phyloP scores from a whole-genome alignment of 2,329 filamentous ascomycete species.

The Gliomastix tumulicola region DNA sequence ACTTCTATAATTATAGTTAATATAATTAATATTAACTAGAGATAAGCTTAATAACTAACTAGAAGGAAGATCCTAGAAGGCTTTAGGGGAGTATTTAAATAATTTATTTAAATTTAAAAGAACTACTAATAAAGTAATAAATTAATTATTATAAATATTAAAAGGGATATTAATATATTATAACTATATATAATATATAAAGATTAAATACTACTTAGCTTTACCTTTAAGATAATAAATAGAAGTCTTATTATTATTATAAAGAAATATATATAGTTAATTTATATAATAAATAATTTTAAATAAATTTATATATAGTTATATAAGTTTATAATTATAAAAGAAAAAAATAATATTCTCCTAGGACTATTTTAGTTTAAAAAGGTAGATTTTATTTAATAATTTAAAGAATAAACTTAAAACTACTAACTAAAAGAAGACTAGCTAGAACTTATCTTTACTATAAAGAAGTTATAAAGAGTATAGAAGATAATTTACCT shows the following conservation, averaged over 20 bases:
- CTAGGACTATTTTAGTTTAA: neutral
- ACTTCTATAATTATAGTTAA: too few relatives aligned
- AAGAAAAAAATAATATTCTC: neutral
- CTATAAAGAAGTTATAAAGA: neutral
- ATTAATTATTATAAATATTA: neutral
- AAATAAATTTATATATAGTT: neutral
- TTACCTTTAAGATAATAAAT: too few relatives aligned
- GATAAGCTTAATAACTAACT: neutral
- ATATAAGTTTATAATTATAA: neutral
- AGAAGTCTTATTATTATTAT: conserved; percentile 1
- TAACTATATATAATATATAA: neutral
- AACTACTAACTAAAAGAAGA: neutral
- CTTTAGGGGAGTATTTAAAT: neutral
- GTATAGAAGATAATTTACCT: too few relatives aligned
- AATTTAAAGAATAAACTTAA: neutral
- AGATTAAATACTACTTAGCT: neutral
- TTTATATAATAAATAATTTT: neutral
- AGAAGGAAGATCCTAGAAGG: neutral
- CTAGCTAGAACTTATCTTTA: neutral
- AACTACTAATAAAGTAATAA: neutral
- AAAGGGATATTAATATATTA: conserved; percentile 1
- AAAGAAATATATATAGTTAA: conserved; percentile 1
- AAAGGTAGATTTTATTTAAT: neutral
- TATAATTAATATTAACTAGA: too few relatives aligned
- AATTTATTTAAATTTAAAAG: neutral